Conservation (phyloP, 2,329 filamentous ascomycete genomes). For the Penicillium crustosum region DNA sequence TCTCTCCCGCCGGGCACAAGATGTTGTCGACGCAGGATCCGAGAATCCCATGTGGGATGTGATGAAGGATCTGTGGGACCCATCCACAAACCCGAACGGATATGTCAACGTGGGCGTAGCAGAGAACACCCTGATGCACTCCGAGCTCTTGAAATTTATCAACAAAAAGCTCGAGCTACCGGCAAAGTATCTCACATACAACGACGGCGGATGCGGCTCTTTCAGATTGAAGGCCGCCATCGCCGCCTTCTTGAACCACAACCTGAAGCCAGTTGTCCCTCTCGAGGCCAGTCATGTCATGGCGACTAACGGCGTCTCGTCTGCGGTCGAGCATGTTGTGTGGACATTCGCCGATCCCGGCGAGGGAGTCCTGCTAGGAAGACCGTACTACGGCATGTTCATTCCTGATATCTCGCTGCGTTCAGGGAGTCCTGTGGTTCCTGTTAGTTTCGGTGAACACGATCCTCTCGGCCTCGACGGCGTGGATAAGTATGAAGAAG, state of each 20-base stretch:
- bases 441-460: conserved; percentile 46
- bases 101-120: conserved; percentile 55
- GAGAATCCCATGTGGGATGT: conserved; percentile 45
- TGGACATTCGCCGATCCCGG: conserved; percentile 36
- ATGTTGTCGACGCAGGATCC: conserved; percentile 8
- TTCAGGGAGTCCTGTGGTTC: conserved; percentile 44
- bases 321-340: conserved; percentile 37
- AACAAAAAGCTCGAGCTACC: conserved; percentile 41
- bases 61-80: conserved; percentile 48
- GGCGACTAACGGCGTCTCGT: conserved; percentile 38
- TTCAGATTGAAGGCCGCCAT: conserved; percentile 28
- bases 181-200: conserved; percentile 38
- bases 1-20: conserved; percentile 19
- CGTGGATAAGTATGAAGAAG: conserved; percentile 49
- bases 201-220: conserved; percentile 37
- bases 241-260: conserved; percentile 34
- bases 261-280: conserved; percentile 30
- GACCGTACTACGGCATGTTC: conserved; percentile 51
- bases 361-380: conserved; percentile 38
- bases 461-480: conserved; percentile 47
- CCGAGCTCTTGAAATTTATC: conserved; percentile 44
- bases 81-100: conserved; percentile 38
- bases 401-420: conserved; percentile 48
- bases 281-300: conserved; percentile 31
- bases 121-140: conserved; percentile 56